These are phyloP conservation scores for Allium cepa DNA, from an alignment of 106 monocot species.

Conservation along the genomic window DNA sequence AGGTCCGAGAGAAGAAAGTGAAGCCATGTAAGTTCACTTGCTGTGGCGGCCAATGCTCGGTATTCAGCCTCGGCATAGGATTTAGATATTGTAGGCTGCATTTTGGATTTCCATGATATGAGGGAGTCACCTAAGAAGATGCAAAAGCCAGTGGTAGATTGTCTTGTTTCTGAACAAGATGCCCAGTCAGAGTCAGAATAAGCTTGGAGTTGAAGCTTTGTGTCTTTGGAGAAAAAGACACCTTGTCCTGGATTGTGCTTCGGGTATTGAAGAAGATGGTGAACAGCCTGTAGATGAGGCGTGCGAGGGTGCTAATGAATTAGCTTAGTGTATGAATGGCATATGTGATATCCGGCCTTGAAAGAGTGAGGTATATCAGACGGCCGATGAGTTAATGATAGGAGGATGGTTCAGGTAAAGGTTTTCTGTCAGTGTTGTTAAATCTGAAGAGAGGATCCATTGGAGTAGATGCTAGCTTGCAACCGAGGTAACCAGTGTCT, in stretches of 20 bases:
- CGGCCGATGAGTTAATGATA: conserved; percentile 15
- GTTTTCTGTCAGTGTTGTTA: not conserved
- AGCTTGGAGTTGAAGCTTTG: not conserved
- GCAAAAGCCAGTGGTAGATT: no score
- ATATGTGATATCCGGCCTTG: conserved; percentile 9
- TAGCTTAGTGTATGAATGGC: conserved; percentile 15
- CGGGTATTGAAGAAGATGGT: conserved; percentile 16
- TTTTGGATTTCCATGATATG: no score
- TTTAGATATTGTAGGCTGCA: no score
- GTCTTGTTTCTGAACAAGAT: no score
- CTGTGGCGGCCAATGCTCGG: no score
- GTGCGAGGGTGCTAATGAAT: conserved; percentile 6
- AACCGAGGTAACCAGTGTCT: conserved; percentile 1
- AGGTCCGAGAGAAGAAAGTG: no score
- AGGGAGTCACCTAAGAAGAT: no score
- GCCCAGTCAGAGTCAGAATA: no score
- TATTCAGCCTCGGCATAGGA: no score
- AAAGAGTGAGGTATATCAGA: conserved; percentile 13
- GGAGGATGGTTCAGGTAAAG: conserved; percentile 10
- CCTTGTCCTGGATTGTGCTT: conserved; percentile 6
- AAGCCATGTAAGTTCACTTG: no score
- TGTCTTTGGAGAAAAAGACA: not conserved
- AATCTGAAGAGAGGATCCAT: not conserved
- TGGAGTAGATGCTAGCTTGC: not conserved
- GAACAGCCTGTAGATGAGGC: conserved; percentile 9